A percentile compares a stretch with the other conserved stretches of the same genome.
Conservation (phyloP, 352 stramenopile genomes). For the Lagenidium giganteum region DNA sequence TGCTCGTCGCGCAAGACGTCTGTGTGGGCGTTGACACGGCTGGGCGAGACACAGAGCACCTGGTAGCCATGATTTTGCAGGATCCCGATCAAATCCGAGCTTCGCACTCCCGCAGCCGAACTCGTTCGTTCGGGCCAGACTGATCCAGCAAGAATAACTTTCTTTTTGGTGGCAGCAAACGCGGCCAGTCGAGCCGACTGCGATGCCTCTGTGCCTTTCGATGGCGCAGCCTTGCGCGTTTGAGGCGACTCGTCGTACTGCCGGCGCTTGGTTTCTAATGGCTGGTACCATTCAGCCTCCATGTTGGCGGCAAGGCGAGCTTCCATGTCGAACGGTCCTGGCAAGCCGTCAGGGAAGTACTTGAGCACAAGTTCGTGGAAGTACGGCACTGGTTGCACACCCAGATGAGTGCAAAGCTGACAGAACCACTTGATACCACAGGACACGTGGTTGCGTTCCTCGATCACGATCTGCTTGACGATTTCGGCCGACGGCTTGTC, state of each 20-base stretch:
- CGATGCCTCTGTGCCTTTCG: too few species aligned
- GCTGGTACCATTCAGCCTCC: constrained; percentile 63
- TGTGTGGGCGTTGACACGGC: constrained; percentile 67
- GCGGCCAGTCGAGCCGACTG: constrained; percentile 29
- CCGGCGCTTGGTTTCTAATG: constrained; percentile 47
- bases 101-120: constrained; percentile 85
- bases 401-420: constrained; percentile 25
- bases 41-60: constrained; percentile 75
- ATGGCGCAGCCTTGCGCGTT: not conserved
- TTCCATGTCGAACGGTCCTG: constrained; percentile 74
- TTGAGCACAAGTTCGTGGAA: constrained; percentile 79
- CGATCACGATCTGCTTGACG: constrained; percentile 76
- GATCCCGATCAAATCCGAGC: constrained; percentile 64
- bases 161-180: constrained; percentile 57
- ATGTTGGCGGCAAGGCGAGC: constrained; percentile 66
- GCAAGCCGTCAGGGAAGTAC: constrained; percentile 73
- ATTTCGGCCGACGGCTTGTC: constrained; percentile 59
- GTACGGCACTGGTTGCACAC: constrained; percentile 49
- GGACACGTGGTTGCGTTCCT: constrained; percentile 71
- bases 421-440: constrained; percentile 81
- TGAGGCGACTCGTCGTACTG: not conserved
- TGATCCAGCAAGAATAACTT: constrained; percentile 57
- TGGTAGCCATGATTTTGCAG: constrained; percentile 61
- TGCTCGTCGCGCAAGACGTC: constrained; percentile 29
- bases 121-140: constrained; percentile 87